Percentiles rank a stretch among this genome's conserved stretches.
Evolutionary conservation across 768 basidiomycete species (phyloP).

Genomic region (Kwoniella shandongensis): DNA sequence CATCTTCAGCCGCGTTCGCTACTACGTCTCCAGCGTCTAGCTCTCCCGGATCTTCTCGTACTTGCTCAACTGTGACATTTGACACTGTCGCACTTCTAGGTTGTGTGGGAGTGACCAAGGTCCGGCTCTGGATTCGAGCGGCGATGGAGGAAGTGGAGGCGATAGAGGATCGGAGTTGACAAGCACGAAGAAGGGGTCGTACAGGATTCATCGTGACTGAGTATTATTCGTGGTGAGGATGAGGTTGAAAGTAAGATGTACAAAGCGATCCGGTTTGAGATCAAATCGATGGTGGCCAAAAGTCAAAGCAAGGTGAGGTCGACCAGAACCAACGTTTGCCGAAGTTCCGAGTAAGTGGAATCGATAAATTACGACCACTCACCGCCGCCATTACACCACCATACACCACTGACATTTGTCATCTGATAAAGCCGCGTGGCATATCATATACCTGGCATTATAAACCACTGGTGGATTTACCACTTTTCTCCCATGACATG

Average conservation of each 20-base stretch:
- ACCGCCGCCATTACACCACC: no score
- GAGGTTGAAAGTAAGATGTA: neutral
- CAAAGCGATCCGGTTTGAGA: neutral
- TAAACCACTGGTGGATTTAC: no score
- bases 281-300: no score
- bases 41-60: slow-evolving; percentile 44
- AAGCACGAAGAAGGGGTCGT: slow-evolving; percentile 17
- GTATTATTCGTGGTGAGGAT: no score
- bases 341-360: no score
- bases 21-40: slow-evolving; percentile 35
- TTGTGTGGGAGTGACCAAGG: slow-evolving; percentile 26
- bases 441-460: no score
- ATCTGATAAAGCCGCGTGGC: no score
- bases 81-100: slow-evolving; percentile 23
- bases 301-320: no score
- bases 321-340: no score
- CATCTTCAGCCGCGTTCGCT: slow-evolving; percentile 24
- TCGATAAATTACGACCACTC: no score
- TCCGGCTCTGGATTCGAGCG: slow-evolving; percentile 13
- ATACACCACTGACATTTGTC: no score
- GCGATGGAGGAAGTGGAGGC: slow-evolving; percentile 25
- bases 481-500: no score
- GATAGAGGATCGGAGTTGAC: slow-evolving; percentile 9
- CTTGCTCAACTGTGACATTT: slow-evolving; percentile 19
- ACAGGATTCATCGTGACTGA: slow-evolving; percentile 27